These are phyloP conservation scores for Volvox carteri DNA, from an alignment of 163 green algal genomes.

Conservation along the genomic window DNA sequence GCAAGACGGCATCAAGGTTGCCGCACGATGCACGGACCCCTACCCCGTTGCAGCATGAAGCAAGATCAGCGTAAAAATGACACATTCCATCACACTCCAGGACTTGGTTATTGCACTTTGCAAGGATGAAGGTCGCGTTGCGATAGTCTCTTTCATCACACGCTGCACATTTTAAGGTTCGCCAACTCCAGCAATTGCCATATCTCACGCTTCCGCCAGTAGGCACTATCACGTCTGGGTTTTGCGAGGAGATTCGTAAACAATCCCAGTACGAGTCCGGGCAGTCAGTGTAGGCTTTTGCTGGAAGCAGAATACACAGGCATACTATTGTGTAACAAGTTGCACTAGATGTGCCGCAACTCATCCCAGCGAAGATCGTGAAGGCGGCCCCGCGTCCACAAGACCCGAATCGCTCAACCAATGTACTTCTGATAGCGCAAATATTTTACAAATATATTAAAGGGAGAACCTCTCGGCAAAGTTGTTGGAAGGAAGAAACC, in stretches of 20 bases:
- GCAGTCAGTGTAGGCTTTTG: background rate
- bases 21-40: background rate
- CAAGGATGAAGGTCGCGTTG: slow-evolving; percentile 22
- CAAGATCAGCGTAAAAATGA: slow-evolving; percentile 15
- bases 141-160: slow-evolving; percentile 1
- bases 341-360: too few species aligned
- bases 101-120: slow-evolving; percentile 29
- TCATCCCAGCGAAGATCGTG: too few species aligned
- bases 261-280: slow-evolving; percentile 39
- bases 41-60: background rate
- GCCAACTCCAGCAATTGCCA: slow-evolving; percentile 30
- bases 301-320: too few species aligned
- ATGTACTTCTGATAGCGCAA: too few species aligned
- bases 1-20: background rate
- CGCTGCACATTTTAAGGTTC: background rate
- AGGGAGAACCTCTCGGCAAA: too few species aligned
- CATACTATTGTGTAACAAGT: too few species aligned
- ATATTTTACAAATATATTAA: too few species aligned
- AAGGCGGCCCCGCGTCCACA: too few species aligned
- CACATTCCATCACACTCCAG: slow-evolving; percentile 13
- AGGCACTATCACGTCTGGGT: too few species aligned
- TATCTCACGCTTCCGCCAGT: slow-evolving; percentile 1
- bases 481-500: too few species aligned
- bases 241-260: background rate
- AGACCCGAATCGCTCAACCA: too few species aligned